Percentiles rank a stretch among this genome's conserved stretches.
Evolutionary conservation across 805 yeast genomes (phyloP).

Genomic region (Candida adriatica): DNA sequence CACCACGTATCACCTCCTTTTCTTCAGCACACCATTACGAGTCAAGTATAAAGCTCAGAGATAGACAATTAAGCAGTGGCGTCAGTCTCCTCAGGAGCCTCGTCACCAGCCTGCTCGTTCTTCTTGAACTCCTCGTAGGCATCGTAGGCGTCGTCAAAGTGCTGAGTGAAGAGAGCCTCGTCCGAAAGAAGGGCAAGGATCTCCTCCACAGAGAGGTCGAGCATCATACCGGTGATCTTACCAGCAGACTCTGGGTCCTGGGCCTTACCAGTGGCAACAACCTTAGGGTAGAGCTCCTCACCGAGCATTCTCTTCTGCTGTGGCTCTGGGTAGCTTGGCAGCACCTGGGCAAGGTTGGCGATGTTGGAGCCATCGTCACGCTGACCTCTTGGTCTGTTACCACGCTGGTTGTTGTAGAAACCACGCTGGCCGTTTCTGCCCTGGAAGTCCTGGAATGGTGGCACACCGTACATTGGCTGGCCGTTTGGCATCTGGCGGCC

Average conservation of each 20-base stretch:
- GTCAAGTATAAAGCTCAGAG: neutral
- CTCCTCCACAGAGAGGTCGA: conserved; percentile 90
- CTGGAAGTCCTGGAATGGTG: conserved; percentile 65
- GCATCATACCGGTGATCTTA: conserved; percentile 97
- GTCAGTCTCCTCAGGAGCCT: conserved; percentile 11
- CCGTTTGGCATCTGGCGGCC: conserved; percentile 63
- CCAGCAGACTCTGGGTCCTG: conserved; percentile 94
- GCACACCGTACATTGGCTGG: conserved; percentile 78
- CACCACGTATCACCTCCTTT: neutral
- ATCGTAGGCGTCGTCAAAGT: conserved; percentile 88
- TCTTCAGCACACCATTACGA: neutral
- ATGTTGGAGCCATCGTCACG: conserved; percentile 25
- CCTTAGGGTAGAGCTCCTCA: conserved; percentile 93
- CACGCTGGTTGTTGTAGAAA: conserved; percentile 40
- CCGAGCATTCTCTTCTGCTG: conserved; percentile 97
- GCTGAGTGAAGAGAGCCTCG: conserved; percentile 82
- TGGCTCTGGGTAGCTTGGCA: conserved; percentile 67
- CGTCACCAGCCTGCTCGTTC: conserved; percentile 13
- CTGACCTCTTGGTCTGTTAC: conserved; percentile 31
- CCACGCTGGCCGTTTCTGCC: conserved; percentile 38
- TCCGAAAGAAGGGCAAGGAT: conserved; percentile 84
- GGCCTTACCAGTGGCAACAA: conserved; percentile 79
- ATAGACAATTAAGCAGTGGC: conserved; percentile 4
- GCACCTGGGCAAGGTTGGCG: conserved; percentile 48
- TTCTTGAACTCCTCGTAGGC: conserved; percentile 89